Evolutionary conservation across 106 monocot genomes (phyloP).

Genomic region (Dendrobium nobile): DNA sequence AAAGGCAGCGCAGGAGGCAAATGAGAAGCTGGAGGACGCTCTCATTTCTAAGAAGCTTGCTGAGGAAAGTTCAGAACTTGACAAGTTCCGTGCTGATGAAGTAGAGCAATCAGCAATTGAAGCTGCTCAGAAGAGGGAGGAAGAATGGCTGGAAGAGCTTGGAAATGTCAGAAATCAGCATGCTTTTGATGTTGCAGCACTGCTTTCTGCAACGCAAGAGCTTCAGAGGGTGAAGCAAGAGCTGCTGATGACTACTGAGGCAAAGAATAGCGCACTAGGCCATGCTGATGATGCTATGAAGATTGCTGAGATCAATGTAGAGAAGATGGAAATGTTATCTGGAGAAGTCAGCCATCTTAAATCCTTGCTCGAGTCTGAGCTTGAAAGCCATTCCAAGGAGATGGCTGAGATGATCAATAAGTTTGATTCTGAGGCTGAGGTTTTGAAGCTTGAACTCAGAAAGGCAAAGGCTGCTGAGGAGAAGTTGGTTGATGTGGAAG

Average conservation of each 20-base stretch:
- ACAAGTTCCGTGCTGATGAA: conserved; percentile 73
- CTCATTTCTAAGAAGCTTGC: conserved; percentile 53
- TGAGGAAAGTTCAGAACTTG: conserved; percentile 62
- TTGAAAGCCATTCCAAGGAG: conserved; percentile 26
- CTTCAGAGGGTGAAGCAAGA: conserved; percentile 53
- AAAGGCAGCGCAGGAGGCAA: conserved; percentile 34
- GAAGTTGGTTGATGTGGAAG: conserved; percentile 26
- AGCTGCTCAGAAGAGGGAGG: conserved; percentile 48
- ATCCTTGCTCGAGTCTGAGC: conserved; percentile 27
- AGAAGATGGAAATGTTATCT: conserved; percentile 47
- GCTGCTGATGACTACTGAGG: conserved; percentile 44
- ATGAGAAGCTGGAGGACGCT: conserved; percentile 74
- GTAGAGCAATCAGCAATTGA: conserved; percentile 71
- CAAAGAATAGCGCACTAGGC: conserved; percentile 41
- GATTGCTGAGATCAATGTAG: conserved; percentile 30
- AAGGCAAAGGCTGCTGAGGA: conserved; percentile 30
- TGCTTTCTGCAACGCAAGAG: conserved; percentile 45
- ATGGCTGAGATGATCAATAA: conserved; percentile 29
- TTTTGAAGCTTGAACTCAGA: conserved; percentile 36
- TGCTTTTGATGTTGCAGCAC: conserved; percentile 32
- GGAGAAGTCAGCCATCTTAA: conserved; percentile 49
- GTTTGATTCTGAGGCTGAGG: conserved; percentile 29
- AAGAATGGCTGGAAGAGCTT: conserved; percentile 51
- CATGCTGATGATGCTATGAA: conserved; percentile 28
- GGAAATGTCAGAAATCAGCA: conserved; percentile 44